Evolutionary conservation across 1,139 yeast genomes (phyloP).

Genomic region (Schwanniomyces etchellsii): DNA sequence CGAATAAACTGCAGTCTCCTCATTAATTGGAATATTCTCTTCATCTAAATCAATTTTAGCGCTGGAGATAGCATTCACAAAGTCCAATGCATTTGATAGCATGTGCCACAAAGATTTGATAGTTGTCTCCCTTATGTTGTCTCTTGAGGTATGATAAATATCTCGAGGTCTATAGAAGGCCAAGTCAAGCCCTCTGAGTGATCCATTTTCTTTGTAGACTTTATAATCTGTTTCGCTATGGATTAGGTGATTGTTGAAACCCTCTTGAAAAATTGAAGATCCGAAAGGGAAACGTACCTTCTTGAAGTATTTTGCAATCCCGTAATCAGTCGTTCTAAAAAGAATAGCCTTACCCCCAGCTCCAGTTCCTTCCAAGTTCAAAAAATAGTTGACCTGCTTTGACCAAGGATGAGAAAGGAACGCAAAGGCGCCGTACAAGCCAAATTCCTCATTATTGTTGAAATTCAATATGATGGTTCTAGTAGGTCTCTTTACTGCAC

Average conservation of each 20-base stretch:
- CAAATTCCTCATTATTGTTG: constrained; percentile 89
- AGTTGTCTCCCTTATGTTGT: constrained; percentile 60
- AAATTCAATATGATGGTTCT: constrained; percentile 78
- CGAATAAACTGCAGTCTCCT: constrained; percentile 52
- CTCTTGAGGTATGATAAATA: constrained; percentile 74
- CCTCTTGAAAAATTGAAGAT: constrained; percentile 74
- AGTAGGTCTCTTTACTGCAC: constrained; percentile 45
- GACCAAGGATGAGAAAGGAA: constrained; percentile 77
- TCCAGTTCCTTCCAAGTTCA: constrained; percentile 94
- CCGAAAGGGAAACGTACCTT: constrained; percentile 70
- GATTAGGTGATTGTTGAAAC: constrained; percentile 67
- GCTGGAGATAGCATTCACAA: constrained; percentile 36
- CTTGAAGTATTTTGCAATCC: constrained; percentile 41
- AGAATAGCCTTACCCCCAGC: constrained; percentile 85
- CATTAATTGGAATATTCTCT: constrained; percentile 4
- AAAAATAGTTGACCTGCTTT: constrained; percentile 53
- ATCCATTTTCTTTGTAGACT: constrained; percentile 59
- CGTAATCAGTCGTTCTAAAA: constrained; percentile 78
- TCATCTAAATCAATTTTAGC: constrained; percentile 36
- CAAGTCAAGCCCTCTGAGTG: constrained; percentile 72
- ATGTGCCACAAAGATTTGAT: constrained; percentile 75
- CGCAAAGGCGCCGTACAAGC: constrained; percentile 75
- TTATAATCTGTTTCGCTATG: constrained; percentile 83
- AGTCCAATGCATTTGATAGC: constrained; percentile 66
- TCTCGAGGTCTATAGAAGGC: constrained; percentile 63